Evolutionary conservation across 1,284 basidiomycete genomes (phyloP), one percentile per base, ranked within the genome.

Genomic region (Trametes polyzona): DNA sequence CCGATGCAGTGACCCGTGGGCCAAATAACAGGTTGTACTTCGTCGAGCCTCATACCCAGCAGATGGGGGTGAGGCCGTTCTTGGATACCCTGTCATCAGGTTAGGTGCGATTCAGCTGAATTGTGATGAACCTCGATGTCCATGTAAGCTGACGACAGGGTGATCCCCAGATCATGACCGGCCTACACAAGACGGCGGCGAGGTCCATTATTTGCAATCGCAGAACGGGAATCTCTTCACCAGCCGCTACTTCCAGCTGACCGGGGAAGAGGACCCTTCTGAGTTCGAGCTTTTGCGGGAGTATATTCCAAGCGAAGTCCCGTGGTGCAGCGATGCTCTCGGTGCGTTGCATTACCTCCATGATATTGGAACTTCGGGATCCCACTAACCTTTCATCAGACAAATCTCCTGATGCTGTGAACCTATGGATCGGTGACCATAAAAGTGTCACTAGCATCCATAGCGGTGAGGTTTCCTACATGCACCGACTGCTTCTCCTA

Each of bases 191-290:
- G 35, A 24, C 11, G 56, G 19, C 35, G 58, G 23, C 4, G 82
- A 90, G 50, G 79, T 87, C 3, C 74, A 79, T 58, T 96, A 96
- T 71, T 78, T 96, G 6, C 95, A 96, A 71, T 92, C 90, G 1
- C 95, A 96, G 71, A 93, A 96, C 70, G 94, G 94, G 10, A 96
- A 96, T 70, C 65, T 96, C 29, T 92, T 84, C 64, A 79, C 83
- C 1, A 73, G 68, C 55, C 65, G 68, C 39, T 78, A 76, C 64
- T 83, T 81, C 58, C 67, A 72, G 17, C 62, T 66, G 5, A 66
- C 62, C 47, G 61, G 59, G 17, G 66, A 70, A 39, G 64, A 69
- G 3, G 69, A 71, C 44, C 37, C 55, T 1, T 87, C 88, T 10
- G 89, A 94, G 69, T 86, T 93, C 58, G 73, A 77, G 26, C 68